Base-by-base conservation (phyloP, 2,329 filamentous ascomycete genomes). In the Myriosclerotinia scirpicola region DNA sequence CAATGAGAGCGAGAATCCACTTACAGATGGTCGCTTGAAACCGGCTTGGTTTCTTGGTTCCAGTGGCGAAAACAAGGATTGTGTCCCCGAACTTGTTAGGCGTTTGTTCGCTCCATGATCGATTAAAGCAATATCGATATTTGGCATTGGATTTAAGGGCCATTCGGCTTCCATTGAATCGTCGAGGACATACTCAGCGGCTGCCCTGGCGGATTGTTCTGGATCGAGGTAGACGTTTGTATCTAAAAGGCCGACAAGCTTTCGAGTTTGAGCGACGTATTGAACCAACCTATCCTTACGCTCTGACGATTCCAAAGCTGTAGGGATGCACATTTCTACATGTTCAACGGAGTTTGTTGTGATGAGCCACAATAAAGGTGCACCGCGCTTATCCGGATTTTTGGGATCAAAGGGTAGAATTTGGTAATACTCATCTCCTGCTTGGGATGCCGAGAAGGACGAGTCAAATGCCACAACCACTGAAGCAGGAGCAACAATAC, bases 341-440 rank as follows among this genome's bases (percentile, higher is more conserved):
- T 77, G 75, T 54, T 77, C 75, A 34, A 74, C 61, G 2, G 75
- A 77, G 50, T 75, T 67, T 12, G 69, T 65, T 9, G 73, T 66
- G 11, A 74, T 66, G 14, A 77, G 67, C 15, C 69, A 72, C 11
- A 77, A 44, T 12, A 75, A 46, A 15, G 73, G 72, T 22, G 65
- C 71, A 12, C 68, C 71, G 11, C 68, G 55, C 42, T 55, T 67
- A 11, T 64, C 66, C 5, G 62, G 63, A 50, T 65, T 65, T 9
- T 61, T 61, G 26, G 65, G 54, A 63, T 67, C 59, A 50, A 22
- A 61, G n/a, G 69, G 68, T 20, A 71, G 40, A n/a, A 60, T 65
- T 5, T 69, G 20, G 5, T 70, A 50, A 46, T 67, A 69, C 22
- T 69, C 61, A 30, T 69, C 46, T 17, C 52, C 36, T 38, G 46